Percentiles rank a stretch among this genome's conserved stretches.
Conservation (phyloP, 2,329 filamentous ascomycete species). For the Lasiodiplodia theobromae region DNA sequence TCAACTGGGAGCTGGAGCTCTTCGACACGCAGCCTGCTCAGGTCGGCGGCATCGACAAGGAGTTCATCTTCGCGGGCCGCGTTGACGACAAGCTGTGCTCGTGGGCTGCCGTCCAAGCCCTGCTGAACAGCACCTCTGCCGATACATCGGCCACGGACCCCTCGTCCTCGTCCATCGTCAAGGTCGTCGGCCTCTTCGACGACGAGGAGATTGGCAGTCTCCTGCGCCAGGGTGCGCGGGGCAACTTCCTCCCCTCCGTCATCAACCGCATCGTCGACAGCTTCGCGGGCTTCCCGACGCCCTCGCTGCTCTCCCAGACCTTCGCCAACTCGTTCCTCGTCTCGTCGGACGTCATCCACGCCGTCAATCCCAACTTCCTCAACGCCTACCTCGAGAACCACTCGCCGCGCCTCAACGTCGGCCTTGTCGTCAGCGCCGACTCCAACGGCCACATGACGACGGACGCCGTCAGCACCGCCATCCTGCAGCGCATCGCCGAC, state of each 20-base stretch:
- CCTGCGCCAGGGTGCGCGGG: slow-evolving; percentile 85
- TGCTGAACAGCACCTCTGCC: slow-evolving; percentile 70
- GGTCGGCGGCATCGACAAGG: slow-evolving; percentile 83
- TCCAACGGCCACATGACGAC: slow-evolving; percentile 97
- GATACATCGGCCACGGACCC: slow-evolving; percentile 58
- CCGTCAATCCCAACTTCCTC: slow-evolving; percentile 93
- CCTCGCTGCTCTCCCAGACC: slow-evolving; percentile 75
- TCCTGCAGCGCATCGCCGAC: slow-evolving; percentile 80
- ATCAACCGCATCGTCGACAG: slow-evolving; percentile 83
- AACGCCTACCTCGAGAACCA: slow-evolving; percentile 84
- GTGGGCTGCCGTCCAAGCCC: slow-evolving; percentile 85
- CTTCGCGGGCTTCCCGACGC: slow-evolving; percentile 58
- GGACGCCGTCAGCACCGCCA: slow-evolving; percentile 81
- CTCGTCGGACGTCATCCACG: slow-evolving; percentile 91
- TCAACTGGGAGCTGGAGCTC: slow-evolving; percentile 97
- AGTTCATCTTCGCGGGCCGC: slow-evolving; percentile 93
- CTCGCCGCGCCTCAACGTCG: slow-evolving; percentile 86
- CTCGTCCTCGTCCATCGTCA: slow-evolving; percentile 72
- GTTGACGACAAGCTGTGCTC: slow-evolving; percentile 99
- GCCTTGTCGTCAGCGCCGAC: slow-evolving; percentile 80
- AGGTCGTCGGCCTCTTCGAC: slow-evolving; percentile 93
- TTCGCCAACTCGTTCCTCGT: slow-evolving; percentile 92
- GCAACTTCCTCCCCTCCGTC: slow-evolving; percentile 84
- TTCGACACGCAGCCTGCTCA: slow-evolving; percentile 89
- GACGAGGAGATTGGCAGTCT: slow-evolving; percentile 95